Base-by-base conservation (phyloP, 1,284 basidiomycete genomes). In the Apiotrichum sp. region DNA sequence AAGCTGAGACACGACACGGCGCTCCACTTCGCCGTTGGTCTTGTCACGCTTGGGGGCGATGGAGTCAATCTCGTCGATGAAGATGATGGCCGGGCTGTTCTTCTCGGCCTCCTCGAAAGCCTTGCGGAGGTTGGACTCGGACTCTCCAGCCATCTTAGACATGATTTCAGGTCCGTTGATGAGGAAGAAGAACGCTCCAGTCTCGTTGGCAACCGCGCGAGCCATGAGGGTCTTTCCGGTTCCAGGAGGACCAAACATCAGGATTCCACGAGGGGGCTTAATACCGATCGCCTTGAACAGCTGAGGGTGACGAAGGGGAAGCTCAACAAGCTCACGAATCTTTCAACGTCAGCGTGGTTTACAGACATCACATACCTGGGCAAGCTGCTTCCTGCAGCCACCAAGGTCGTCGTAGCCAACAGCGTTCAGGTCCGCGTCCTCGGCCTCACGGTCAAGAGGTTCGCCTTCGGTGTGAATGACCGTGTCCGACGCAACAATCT, bases 231-330 rank as follows among this genome's bases (percentile, higher is more conserved):
- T 96, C 80, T 96, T 97, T 82, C 93, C 93, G 31, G 93, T 96
- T 81, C 93, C 93, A 41, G 93, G 93, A 62, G 93, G 93, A 60
- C 93, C 93, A 68, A 84, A 96, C 90, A 97, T 88, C 62, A 96
- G 86, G 65, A 96, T 92, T 82, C 93, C 93, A 66, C 96, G 89
- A 40, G 96, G 96, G 38, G 95, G 96, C 79, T 98, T 98, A 83
- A 99, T 98, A 85, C 95, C 95, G 71, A 98, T 98, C 31, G 91
- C 93, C 78, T 98, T 98, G 87, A 98, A 98, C 13, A 99, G 84
- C 78, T 98, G 93, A 31, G 96, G 96, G 80, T 98, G 96, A 56
- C 95, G 90, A 41, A 98, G 83, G 35, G 95, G 96, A 6, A 99
- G 82, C 78, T 98, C 96, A 62, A 98, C 96, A 53, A 98, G 86